Evolutionary conservation across 352 stramenopile genomes (phyloP).

Genomic region (Phytophthora syringae): DNA sequence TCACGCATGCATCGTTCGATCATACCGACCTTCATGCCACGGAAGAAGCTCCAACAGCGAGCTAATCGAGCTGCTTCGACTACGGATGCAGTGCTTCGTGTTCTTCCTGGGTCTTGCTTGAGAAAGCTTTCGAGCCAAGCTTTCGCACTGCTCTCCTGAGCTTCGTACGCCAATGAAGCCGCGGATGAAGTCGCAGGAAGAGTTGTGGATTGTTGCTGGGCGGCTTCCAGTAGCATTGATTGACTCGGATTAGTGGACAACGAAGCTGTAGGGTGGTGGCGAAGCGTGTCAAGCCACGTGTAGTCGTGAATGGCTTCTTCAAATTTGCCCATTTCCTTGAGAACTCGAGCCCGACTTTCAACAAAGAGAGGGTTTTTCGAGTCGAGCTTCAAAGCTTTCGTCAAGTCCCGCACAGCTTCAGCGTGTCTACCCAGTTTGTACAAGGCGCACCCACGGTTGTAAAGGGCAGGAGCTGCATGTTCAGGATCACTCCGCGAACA

Average conservation of each 20-base stretch:
- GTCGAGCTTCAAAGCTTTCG: constrained; percentile 70
- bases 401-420: constrained; percentile 61
- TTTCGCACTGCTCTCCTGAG: constrained; percentile 42
- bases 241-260: constrained; percentile 30
- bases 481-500: constrained; percentile 54
- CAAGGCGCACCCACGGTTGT: constrained; percentile 70
- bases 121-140: constrained; percentile 53
- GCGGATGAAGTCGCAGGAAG: constrained; percentile 28
- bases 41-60: constrained; percentile 59
- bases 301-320: constrained; percentile 79
- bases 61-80: constrained; percentile 36
- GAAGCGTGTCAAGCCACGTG: constrained; percentile 62
- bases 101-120: constrained; percentile 34
- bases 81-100: constrained; percentile 33
- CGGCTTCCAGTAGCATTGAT: constrained; percentile 17
- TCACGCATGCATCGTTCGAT: constrained; percentile 59
- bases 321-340: constrained; percentile 69
- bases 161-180: constrained; percentile 34
- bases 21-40: constrained; percentile 54
- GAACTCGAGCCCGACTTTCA: constrained; percentile 65
- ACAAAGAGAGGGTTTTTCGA: constrained; percentile 66
- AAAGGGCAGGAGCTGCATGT: constrained; percentile 44
- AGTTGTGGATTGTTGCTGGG: not conserved
- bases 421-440: constrained; percentile 54
- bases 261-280: constrained; percentile 33